A percentile compares a stretch with the other conserved stretches of the same genome.
These are phyloP conservation scores for Hericium rajendrae DNA, from an alignment of 768 basidiomycete genomes.

Conservation along the genomic window DNA sequence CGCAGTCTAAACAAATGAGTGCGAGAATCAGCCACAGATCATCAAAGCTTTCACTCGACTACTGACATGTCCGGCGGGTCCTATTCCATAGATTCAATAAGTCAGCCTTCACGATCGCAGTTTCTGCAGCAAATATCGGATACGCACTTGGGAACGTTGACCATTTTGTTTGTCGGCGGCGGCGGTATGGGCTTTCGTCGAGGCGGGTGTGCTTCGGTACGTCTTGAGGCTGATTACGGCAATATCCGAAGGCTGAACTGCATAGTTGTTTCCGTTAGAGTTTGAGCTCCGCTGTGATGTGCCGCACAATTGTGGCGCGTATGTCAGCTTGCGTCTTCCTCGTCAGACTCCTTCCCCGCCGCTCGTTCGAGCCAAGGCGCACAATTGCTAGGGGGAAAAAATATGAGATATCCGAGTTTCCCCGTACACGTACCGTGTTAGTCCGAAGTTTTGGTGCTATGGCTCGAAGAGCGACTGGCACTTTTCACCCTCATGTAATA, in stretches of 20 bases:
- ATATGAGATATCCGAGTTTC: too few species aligned
- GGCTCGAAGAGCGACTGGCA: too few species aligned
- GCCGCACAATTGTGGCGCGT: too few species aligned
- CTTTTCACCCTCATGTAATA: too few species aligned
- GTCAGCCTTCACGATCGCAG: not conserved
- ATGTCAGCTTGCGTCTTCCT: too few species aligned
- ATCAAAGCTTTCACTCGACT: not conserved
- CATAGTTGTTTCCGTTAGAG: not conserved
- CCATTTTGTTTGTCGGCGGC: slow-evolving; percentile 48
- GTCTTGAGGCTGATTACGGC: not conserved
- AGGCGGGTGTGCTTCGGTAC: not conserved
- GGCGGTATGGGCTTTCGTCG: slow-evolving; percentile 1
- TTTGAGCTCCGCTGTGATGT: not conserved
- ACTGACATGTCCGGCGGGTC: slow-evolving; percentile 95
- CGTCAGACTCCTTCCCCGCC: too few species aligned
- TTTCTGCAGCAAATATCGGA: not conserved
- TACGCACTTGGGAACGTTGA: slow-evolving; percentile 90
- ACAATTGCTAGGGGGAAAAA: too few species aligned
- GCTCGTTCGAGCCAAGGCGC: too few species aligned
- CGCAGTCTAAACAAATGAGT: slow-evolving; percentile 57
- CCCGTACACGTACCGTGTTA: too few species aligned
- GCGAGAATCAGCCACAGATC: not conserved
- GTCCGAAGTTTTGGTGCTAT: too few species aligned
- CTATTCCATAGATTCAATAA: slow-evolving; percentile 25
- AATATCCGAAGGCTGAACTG: not conserved